phyloP scores from a whole-genome alignment of 305 asterid species.

The Solanum hybrid region DNA sequence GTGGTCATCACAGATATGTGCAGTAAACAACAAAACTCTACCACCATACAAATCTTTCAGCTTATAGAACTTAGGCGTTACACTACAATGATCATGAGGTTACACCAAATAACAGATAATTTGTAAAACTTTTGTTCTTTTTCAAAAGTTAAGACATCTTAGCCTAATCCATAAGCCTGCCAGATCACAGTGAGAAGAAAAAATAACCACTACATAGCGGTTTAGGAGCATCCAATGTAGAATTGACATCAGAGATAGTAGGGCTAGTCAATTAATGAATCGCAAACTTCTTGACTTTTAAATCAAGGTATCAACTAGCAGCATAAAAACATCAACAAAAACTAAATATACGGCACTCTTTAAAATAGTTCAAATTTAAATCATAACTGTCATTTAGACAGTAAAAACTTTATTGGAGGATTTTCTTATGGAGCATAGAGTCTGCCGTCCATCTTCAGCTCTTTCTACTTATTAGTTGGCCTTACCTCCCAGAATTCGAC shows the following conservation, averaged over 20 bases:
- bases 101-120: neutral
- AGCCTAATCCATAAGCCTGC: neutral
- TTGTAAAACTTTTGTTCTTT: neutral
- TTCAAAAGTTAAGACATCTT: neutral
- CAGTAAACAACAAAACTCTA: neutral
- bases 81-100: neutral
- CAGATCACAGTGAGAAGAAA: neutral
- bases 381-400: neutral
- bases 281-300: neutral
- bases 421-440: neutral
- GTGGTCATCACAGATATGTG: neutral
- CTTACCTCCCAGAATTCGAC: constrained; percentile 92
- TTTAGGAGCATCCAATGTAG: neutral
- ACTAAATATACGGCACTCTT: neutral
- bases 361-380: neutral
- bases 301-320: neutral
- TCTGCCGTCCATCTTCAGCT: neutral
- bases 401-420: neutral
- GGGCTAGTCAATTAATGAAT: neutral
- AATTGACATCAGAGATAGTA: neutral
- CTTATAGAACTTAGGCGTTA: neutral
- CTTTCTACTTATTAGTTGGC: neutral
- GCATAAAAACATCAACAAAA: neutral
- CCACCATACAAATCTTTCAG: neutral
- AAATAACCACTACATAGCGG: neutral